These are phyloP conservation scores for Starmerella tilneyi DNA, from an alignment of 805 yeast species.

Conservation along the genomic window DNA sequence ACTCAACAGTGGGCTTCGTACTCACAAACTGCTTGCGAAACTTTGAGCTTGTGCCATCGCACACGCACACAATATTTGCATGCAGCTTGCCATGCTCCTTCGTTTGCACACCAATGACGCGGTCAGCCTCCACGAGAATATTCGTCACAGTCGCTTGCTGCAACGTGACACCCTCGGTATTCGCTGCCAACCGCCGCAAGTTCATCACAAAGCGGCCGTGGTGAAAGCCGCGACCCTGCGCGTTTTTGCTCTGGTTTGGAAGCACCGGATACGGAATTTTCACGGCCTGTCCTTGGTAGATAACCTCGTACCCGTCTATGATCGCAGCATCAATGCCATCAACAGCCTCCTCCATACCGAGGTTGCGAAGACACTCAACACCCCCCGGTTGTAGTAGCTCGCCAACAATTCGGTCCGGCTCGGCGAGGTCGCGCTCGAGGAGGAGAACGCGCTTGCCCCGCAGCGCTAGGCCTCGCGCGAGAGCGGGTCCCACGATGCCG, in stretches of 20 bases:
- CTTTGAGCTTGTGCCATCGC: conserved; percentile 92
- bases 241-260: conserved; percentile 21
- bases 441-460: conserved; percentile 76
- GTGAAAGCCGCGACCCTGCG: conserved; percentile 77
- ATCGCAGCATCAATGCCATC: conserved; percentile 68
- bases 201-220: conserved; percentile 82
- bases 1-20: conserved; percentile 59
- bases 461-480: conserved; percentile 81
- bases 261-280: conserved; percentile 54
- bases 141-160: conserved; percentile 75
- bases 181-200: conserved; percentile 56
- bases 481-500: conserved; percentile 93
- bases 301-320: conserved; percentile 71
- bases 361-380: conserved; percentile 64
- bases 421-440: conserved; percentile 77
- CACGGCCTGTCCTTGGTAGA: conserved; percentile 49
- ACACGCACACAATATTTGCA: conserved; percentile 61
- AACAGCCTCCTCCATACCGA: conserved; percentile 72
- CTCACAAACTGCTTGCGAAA: conserved; percentile 64
- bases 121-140: conserved; percentile 40
- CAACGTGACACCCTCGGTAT: conserved; percentile 64
- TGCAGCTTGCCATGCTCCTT: conserved; percentile 33
- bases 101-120: conserved; percentile 66
- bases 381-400: conserved; percentile 97
- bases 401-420: conserved; percentile 94